phyloP scores from a whole-genome alignment of 2,329 filamentous ascomycete species.

The Blastomyces emzantsi region DNA sequence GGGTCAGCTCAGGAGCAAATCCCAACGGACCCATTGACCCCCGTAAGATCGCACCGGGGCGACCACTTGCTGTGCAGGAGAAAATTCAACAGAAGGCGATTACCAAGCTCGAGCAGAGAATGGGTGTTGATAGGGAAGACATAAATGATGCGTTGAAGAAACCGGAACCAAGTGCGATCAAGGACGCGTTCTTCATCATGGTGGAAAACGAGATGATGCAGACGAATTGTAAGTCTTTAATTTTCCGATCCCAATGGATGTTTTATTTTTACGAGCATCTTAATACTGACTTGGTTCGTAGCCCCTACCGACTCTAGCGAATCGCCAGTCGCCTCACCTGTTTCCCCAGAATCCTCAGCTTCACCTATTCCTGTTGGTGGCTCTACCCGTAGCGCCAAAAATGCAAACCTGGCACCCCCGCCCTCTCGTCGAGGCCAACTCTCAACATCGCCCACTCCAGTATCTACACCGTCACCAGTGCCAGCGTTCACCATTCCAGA shows the following conservation, averaged over 20 bases:
- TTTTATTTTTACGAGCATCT: conserved; percentile 1
- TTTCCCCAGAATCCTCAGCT: background rate
- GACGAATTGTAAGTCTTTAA: conserved; percentile 63
- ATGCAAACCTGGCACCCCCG: background rate
- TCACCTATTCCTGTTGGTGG: background rate
- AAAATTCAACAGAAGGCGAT: conserved; percentile 88
- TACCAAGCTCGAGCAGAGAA: conserved; percentile 91
- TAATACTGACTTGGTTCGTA: conserved; percentile 16
- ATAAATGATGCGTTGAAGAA: conserved; percentile 89
- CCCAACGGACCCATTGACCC: conserved; percentile 84
- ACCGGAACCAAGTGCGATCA: conserved; percentile 93
- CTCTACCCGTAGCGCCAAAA: conserved; percentile 2
- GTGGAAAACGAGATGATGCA: conserved; percentile 97
- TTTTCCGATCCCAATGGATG: background rate
- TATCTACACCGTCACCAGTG: background rate
- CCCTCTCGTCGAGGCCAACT: background rate
- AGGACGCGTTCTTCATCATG: conserved; percentile 97
- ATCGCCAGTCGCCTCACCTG: background rate
- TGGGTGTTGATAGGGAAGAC: conserved; percentile 93
- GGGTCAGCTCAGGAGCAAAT: conserved; percentile 87
- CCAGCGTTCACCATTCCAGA: conserved; percentile 19
- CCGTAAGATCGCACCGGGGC: conserved; percentile 68
- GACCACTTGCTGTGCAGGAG: conserved; percentile 69
- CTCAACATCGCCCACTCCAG: background rate
- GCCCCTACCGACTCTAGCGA: conserved; percentile 27